Evolutionary conservation across 129 eudicot species (phyloP), one percentile per base, ranked within the genome.

Genomic region (Flaveria ramosissima): DNA sequence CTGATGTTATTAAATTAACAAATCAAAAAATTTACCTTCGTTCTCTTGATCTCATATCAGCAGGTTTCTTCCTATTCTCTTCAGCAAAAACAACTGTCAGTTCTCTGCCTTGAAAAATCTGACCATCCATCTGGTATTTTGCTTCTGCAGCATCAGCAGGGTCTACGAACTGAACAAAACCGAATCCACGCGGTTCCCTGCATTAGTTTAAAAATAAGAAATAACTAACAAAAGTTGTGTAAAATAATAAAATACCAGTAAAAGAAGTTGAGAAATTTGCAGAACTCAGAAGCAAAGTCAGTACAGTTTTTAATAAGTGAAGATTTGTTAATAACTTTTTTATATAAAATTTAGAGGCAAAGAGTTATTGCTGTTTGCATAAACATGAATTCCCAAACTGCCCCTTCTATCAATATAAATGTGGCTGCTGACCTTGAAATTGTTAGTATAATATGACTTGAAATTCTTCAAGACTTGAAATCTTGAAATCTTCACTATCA

Each of bases 141-240:
- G 89, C 89, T 71, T 86, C 87, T 70, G 82, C 85, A 57, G 89
- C 89, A 68, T 83, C 83, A 52, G 83, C 84, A 26, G 91, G 92
- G 17, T 90, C 92, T 57, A 90, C 85, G 80, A 55, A 75, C 74
- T 90, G 96, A 74, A 90, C 89, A 68, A 90, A 90, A 12, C 96
- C 96, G 70, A 90, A 90, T 3, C 96, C 96, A 13, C 92, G 75
- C 3, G 92, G 92, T 17, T 88, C 87, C 66, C 96, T 90, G 86
- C 60, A 23, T 6, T 59, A 56, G 39, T 3, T 43, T 19, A 7
- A 19, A 56, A 20, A 36, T 5, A 36, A 36, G 7, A 36, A 36
- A 36, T 36, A 36, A 36, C 41, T 36, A 36, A 36, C 6, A 36
- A 36, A 36, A 4, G 8, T 36, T 36, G 41, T 36, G 41, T 36